Base-by-base conservation (phyloP, 257 asterid genomes). In the Penstemon eatonii region DNA sequence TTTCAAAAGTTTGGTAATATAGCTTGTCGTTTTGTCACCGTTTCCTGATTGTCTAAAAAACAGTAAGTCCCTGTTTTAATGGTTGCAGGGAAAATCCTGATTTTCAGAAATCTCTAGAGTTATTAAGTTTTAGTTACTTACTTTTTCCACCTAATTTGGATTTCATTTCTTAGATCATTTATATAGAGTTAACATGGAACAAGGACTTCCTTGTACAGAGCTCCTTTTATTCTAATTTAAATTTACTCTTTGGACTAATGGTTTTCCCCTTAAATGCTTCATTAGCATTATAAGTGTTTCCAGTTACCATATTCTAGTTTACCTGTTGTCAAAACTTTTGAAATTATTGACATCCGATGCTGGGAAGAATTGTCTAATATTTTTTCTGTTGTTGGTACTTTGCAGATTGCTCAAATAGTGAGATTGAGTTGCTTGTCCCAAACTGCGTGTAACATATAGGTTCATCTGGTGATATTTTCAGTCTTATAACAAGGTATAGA, bases 1-100 rank as follows among this genome's bases (percentile, higher is more conserved):
- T 39, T 66, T 65, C n/a, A 61, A 46, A 56, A 60, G 60, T 60
- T 63, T 13, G 58, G 70, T 78, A 68, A 65, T 66, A 69, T 4
- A 8, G 56, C 67, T 70, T 76, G 75, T 76, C 58, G 8, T 12
- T 55, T 73, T 72, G 10, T 40, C 9, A 12, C 51, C 1, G 8
- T 12, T 39, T 19, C 40, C 37, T 60, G 47, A 19, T 51, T 44
- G 5, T 46, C 11, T 46, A 46, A 46, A 3, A 7, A 46, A 46
- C 12, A 2, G 7, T 9, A 46, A 12, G 11, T 46, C 11, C 8
- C 8, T 46, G 7, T 6, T 46, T 12, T 46, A 46, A 43, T 42
- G 50, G 25, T 53, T 3, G 18, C 19, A 13, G 5, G 33, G 25
- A 53, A 5, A 39, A 51, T 69, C 12, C 33, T 8, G 11, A 10